These are phyloP conservation scores for Trichoderma orchidacearum DNA, from an alignment of 495 filamentous ascomycete species.

Conservation along the genomic window DNA sequence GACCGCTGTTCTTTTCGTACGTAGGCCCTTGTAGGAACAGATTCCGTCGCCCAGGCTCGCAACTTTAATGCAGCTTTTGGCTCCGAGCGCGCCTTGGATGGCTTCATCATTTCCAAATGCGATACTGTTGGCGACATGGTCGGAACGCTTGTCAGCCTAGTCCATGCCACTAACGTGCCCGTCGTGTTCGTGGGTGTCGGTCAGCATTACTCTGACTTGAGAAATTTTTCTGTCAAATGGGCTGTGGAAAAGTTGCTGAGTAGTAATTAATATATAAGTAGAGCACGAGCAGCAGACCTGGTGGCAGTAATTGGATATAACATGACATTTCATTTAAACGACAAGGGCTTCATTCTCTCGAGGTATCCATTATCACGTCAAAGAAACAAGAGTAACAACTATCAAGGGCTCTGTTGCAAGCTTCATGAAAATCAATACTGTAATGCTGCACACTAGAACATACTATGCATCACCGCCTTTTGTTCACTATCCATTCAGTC, in stretches of 20 bases:
- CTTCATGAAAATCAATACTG: not conserved
- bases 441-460: not conserved
- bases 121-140: slow-evolving; percentile 99
- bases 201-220: slow-evolving; percentile 92
- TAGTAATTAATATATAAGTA: slow-evolving; percentile 19
- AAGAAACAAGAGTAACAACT: too few relatives aligned
- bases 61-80: slow-evolving; percentile 95
- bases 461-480: not conserved
- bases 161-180: slow-evolving; percentile 91
- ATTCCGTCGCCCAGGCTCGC: slow-evolving; percentile 85
- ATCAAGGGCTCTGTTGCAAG: too few relatives aligned
- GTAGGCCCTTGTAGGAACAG: slow-evolving; percentile 78
- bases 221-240: slow-evolving; percentile 86
- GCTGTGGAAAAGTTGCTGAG: slow-evolving; percentile 63
- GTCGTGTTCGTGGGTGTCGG: slow-evolving; percentile 90
- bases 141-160: slow-evolving; percentile 90
- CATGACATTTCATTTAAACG: not conserved
- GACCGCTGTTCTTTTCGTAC: slow-evolving; percentile 5
- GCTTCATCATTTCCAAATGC: slow-evolving; percentile 97
- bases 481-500: not conserved
- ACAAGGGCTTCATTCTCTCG: too few relatives aligned
- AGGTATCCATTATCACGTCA: too few relatives aligned
- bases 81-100: slow-evolving; percentile 63
- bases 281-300: not conserved
- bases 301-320: not conserved